Conservation (phyloP, 2,329 filamentous ascomycete species). For the Cladobotryum mycophilum region DNA sequence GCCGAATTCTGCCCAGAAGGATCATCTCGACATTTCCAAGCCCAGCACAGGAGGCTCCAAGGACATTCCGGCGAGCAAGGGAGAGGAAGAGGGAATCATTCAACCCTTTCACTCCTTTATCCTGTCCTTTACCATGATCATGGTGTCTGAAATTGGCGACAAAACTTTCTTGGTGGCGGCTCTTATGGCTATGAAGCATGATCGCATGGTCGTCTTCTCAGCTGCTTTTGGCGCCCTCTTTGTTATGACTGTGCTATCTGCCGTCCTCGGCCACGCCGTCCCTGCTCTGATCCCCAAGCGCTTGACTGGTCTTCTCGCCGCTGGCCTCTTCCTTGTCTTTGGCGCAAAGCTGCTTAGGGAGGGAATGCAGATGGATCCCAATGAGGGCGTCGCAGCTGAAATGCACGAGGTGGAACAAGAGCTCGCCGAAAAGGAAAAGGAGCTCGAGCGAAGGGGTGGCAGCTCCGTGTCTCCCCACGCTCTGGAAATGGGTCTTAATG, state of each 20-base stretch:
- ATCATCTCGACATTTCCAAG: conserved; percentile 48
- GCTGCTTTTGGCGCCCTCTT: conserved; percentile 89
- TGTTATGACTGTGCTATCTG: conserved; percentile 91
- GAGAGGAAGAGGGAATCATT: conserved; percentile 57
- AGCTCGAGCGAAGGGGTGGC: conserved; percentile 56
- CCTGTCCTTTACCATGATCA: conserved; percentile 92
- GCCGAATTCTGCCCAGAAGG: conserved; percentile 58
- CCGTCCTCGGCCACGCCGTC: conserved; percentile 85
- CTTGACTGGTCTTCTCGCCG: conserved; percentile 83
- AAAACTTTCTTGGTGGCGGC: conserved; percentile 97
- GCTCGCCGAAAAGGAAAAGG: conserved; percentile 86
- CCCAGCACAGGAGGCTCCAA: conserved; percentile 8
- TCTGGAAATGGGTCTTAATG: conserved; percentile 71
- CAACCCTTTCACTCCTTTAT: conserved; percentile 82
- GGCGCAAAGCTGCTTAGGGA: conserved; percentile 78
- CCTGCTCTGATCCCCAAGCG: conserved; percentile 83
- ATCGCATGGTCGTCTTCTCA: conserved; percentile 86
- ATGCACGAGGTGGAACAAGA: conserved; percentile 97
- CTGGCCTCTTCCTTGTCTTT: conserved; percentile 82
- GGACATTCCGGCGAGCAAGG: conserved; percentile 21
- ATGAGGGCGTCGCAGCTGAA: conserved; percentile 90
- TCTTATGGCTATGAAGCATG: conserved; percentile 98
- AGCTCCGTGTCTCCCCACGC: conserved; percentile 66
- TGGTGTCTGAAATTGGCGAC: conserved; percentile 94
- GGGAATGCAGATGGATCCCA: conserved; percentile 78